A percentile compares a stretch with the other conserved stretches of the same genome.
Evolutionary conservation across 345 rosid genomes (phyloP).

Genomic region (Populus simonii): DNA sequence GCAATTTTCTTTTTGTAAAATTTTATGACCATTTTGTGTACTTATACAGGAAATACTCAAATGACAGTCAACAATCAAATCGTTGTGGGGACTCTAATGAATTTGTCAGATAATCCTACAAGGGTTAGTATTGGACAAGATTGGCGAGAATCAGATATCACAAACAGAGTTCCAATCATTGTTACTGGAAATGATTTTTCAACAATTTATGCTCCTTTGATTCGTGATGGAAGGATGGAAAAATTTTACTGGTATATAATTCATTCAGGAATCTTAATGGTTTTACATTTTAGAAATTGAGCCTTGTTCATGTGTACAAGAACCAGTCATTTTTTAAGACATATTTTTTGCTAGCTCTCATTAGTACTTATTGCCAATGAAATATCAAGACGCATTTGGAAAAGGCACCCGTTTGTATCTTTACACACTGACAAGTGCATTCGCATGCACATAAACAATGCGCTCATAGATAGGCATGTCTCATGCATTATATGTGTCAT

Average conservation of each 20-base stretch:
- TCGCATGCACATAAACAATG: background rate
- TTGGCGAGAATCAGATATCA: slow-evolving; percentile 77
- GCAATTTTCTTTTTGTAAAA: background rate
- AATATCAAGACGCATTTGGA: background rate
- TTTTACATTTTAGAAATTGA: background rate
- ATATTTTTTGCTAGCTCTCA: background rate
- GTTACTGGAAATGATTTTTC: slow-evolving; percentile 92
- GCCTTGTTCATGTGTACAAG: too few species aligned
- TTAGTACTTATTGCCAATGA: background rate
- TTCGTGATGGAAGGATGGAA: slow-evolving; percentile 98
- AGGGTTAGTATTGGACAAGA: slow-evolving; percentile 96
- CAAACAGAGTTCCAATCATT: slow-evolving; percentile 83
- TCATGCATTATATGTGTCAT: background rate
- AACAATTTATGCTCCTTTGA: slow-evolving; percentile 84
- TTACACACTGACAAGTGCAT: background rate
- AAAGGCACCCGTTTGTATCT: too few species aligned
- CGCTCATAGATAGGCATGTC: background rate
- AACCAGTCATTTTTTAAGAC: background rate
- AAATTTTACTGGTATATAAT: slow-evolving; percentile 77
- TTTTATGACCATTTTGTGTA: slow-evolving; percentile 2
- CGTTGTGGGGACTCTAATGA: slow-evolving; percentile 89
- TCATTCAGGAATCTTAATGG: background rate
- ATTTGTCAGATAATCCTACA: slow-evolving; percentile 86
- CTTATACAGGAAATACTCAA: slow-evolving; percentile 70
- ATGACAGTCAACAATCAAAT: slow-evolving; percentile 95